These are phyloP conservation scores for Pezizomycotina sp. DNA, from an alignment of 2,329 filamentous ascomycete genomes.

Conservation along the genomic window DNA sequence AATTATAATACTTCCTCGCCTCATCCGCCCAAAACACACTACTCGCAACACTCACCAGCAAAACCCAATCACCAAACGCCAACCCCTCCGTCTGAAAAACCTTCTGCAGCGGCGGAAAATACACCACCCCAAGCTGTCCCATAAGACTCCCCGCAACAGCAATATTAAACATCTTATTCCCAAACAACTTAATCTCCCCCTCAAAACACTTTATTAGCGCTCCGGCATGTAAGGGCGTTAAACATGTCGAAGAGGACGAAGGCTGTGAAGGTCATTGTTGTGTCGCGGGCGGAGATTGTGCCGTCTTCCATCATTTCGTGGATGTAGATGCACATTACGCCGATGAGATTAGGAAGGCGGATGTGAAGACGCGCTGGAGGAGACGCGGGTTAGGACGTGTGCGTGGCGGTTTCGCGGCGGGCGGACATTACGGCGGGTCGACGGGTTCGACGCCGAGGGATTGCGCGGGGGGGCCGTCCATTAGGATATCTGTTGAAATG, in stretches of 20 bases:
- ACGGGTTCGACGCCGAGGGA: conserved; percentile 92
- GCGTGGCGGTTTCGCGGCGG: conserved; percentile 70
- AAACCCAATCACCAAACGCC: conserved; percentile 53
- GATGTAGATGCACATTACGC: conserved; percentile 80
- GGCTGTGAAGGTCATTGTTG: conserved; percentile 97
- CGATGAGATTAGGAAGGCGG: conserved; percentile 77
- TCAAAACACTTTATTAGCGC: conserved; percentile 76
- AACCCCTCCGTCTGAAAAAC: conserved; percentile 93
- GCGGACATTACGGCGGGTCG: conserved; percentile 83
- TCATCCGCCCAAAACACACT: conserved; percentile 94
- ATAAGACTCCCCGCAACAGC: conserved; percentile 70
- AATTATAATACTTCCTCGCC: conserved; percentile 53
- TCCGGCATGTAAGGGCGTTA: conserved; percentile 86
- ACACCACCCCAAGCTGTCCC: conserved; percentile 82
- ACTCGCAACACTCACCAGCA: conserved; percentile 61
- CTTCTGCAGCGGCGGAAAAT: conserved; percentile 80
- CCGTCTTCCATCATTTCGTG: conserved; percentile 77
- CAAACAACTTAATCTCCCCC: conserved; percentile 67
- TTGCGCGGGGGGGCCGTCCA: conserved; percentile 95
- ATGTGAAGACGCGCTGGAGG: conserved; percentile 70
- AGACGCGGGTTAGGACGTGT: conserved; percentile 73
- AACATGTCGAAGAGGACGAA: conserved; percentile 99
- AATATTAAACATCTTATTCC: conserved; percentile 92
- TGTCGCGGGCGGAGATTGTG: conserved; percentile 76
- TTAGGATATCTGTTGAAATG: conserved; percentile 64